A percentile compares a stretch with the other conserved stretches of the same genome.
These are phyloP conservation scores for Tylopilus sp. DNA, from an alignment of 768 basidiomycete genomes.

Conservation along the genomic window DNA sequence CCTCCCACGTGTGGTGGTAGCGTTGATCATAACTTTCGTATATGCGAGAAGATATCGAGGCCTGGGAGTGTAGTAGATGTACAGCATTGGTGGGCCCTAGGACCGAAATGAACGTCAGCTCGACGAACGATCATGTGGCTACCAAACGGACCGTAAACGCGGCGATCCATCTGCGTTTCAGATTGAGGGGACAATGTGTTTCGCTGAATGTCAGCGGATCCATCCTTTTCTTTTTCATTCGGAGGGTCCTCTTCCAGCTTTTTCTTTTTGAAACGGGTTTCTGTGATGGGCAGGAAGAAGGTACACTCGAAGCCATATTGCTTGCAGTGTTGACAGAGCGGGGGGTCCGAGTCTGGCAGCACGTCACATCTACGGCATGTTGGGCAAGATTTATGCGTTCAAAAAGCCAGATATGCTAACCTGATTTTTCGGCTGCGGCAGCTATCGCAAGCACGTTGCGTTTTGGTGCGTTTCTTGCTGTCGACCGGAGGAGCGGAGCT, in stretches of 20 bases:
- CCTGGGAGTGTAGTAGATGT: slow-evolving; percentile 88
- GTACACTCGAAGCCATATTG: slow-evolving; percentile 93
- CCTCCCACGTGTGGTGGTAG: slow-evolving; percentile 85
- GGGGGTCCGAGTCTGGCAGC: slow-evolving; percentile 70
- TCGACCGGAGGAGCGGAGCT: slow-evolving; percentile 41
- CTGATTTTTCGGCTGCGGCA: slow-evolving; percentile 90
- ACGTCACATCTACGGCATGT: slow-evolving; percentile 66
- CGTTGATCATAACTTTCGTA: slow-evolving; percentile 87
- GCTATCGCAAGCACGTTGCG: slow-evolving; percentile 87
- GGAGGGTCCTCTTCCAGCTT: slow-evolving; percentile 69
- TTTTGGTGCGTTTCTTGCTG: slow-evolving; percentile 87
- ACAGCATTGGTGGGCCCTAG: slow-evolving; percentile 84
- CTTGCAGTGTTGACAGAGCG: slow-evolving; percentile 91
- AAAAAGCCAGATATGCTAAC: slow-evolving; percentile 28
- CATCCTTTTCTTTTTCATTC: slow-evolving; percentile 36
- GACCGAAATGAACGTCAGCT: slow-evolving; percentile 31
- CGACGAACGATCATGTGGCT: slow-evolving; percentile 9
- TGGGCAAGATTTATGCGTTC: slow-evolving; percentile 10
- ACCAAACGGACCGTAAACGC: slow-evolving; percentile 55
- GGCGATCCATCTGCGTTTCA: slow-evolving; percentile 53
- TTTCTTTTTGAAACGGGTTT: slow-evolving; percentile 98
- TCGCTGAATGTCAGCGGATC: slow-evolving; percentile 25
- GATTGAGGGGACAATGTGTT: slow-evolving; percentile 43
- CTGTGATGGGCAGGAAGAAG: slow-evolving; percentile 96
- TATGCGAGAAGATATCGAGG: slow-evolving; percentile 76